A percentile compares a stretch with the other conserved stretches of the same genome.
Evolutionary conservation across 2,329 filamentous ascomycete genomes (phyloP).

Genomic region (Aspergillus sp.): DNA sequence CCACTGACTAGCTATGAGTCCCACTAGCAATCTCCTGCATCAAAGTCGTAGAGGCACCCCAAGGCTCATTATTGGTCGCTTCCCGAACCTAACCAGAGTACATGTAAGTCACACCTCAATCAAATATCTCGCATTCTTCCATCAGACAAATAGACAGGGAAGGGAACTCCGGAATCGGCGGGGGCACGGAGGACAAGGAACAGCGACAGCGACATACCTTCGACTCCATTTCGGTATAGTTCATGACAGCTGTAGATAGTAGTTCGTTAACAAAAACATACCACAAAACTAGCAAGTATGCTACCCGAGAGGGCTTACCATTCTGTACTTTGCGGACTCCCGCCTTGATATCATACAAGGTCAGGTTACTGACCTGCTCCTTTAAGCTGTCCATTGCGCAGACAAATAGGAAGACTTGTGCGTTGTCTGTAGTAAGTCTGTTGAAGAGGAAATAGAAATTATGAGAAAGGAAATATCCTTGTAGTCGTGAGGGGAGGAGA

Average conservation of each 20-base stretch:
- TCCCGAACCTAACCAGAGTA: slow-evolving; percentile 67
- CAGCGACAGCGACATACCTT: slow-evolving; percentile 40
- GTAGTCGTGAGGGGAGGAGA: slow-evolving; percentile 6
- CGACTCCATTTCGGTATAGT: slow-evolving; percentile 89
- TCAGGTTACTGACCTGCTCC: slow-evolving; percentile 83
- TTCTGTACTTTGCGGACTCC: slow-evolving; percentile 93
- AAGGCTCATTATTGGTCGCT: slow-evolving; percentile 98
- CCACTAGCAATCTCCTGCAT: slow-evolving; percentile 99
- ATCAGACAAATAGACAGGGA: not conserved
- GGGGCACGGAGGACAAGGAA: slow-evolving; percentile 5
- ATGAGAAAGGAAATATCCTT: slow-evolving; percentile 6
- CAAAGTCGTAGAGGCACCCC: slow-evolving; percentile 73
- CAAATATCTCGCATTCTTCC: not conserved
- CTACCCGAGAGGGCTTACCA: slow-evolving; percentile 55
- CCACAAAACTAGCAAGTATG: not conserved
- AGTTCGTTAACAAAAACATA: slow-evolving; percentile 13
- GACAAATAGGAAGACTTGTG: not conserved
- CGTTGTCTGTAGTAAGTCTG: not conserved
- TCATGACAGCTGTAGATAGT: slow-evolving; percentile 72
- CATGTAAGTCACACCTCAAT: slow-evolving; percentile 14
- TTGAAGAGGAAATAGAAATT: not conserved
- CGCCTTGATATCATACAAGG: slow-evolving; percentile 91
- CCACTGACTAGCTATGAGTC: slow-evolving; percentile 90
- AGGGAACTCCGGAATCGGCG: slow-evolving; percentile 7
- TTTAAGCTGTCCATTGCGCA: slow-evolving; percentile 74